Base-by-base conservation (phyloP, 2,329 filamentous ascomycete genomes). In the Monilinia polystroma region DNA sequence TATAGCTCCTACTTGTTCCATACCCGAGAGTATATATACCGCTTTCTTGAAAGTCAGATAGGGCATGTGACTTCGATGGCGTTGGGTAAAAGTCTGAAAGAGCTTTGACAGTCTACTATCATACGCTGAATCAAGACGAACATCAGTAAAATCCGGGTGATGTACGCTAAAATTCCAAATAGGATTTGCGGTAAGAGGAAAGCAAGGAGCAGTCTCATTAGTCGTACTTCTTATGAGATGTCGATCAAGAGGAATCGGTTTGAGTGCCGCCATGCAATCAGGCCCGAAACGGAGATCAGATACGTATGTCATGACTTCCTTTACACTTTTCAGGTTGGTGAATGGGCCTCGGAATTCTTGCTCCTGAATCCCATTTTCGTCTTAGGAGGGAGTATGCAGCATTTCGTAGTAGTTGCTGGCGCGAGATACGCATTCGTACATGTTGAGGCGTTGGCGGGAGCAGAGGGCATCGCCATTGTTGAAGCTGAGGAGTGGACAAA, bases 381-480 rank as follows among this genome's bases (percentile, higher is more conserved):
- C 23, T 26, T 20, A 49, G 18, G 43, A 35, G 26, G 43, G 26
- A 3, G 12, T 5, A 18, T 59, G 26, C 0, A 18, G 6, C 5
- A 59, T 49, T 49, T n/a, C 18, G 7, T 59, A 18, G n/a, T 59
- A 49, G 5, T 26, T 2, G 16, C 26, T 11, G 1, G 43, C 23
- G 29, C 57, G 57, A 10, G 47, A 49, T 26, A 59, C 35, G 12
- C 57, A 59, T 59, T 59, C 57, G 43, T 35, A 23, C 8, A 49
- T 59, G 29, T 49, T 47, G 11, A 59, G 26, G n/a, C 29, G 26
- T 35, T 59, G 57, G 4, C 43, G 57, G 8, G 56, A 47, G 29
- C 29, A 59, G 26, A 49, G 20, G 20, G 29, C 23, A 6, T 59
- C 26, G 29, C 57, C 12, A 7, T 35, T 49, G 12, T 59, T 59